These are phyloP conservation scores for Asterophora parasitica DNA, from an alignment of 768 basidiomycete genomes.

Conservation along the genomic window DNA sequence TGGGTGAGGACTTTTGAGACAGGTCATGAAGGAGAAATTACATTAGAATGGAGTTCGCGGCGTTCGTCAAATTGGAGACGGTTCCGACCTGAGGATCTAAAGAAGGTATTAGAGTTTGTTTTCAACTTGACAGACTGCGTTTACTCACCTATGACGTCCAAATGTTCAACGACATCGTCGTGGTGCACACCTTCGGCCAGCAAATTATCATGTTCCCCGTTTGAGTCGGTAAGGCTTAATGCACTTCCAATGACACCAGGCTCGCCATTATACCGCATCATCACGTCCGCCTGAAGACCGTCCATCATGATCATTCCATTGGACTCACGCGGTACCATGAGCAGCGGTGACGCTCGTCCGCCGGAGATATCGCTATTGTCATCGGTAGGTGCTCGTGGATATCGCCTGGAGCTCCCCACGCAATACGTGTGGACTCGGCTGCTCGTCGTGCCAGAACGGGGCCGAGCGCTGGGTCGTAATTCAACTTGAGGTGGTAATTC, in stretches of 20 bases:
- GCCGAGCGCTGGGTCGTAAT: conserved; percentile 14
- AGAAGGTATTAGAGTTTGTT: conserved; percentile 1
- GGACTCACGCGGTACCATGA: conserved; percentile 14
- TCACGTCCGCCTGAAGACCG: conserved; percentile 37
- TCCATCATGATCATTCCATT: conserved; percentile 27
- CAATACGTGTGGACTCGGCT: conserved; percentile 35
- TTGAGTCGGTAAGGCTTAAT: conserved; percentile 25
- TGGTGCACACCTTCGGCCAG: conserved; percentile 44
- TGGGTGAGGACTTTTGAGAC: conserved; percentile 1
- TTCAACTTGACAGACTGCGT: neutral
- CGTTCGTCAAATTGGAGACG: conserved; percentile 71
- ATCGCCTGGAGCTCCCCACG: conserved; percentile 16
- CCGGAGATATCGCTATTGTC: conserved; percentile 7
- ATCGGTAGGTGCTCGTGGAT: conserved; percentile 3
- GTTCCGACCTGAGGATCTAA: conserved; percentile 71
- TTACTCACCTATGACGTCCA: conserved; percentile 71
- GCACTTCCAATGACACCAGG: conserved; percentile 42
- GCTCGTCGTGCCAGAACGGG: conserved; percentile 25
- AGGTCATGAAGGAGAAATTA: conserved; percentile 17
- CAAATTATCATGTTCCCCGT: conserved; percentile 6
- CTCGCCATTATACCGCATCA: conserved; percentile 30
- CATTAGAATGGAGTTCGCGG: conserved; percentile 77
- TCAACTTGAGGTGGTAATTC: too few species aligned
- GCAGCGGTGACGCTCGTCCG: conserved; percentile 11
- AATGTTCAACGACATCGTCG: conserved; percentile 78